These are phyloP conservation scores for Talaromyces adpressus DNA, from an alignment of 495 filamentous ascomycete genomes.

Conservation along the genomic window DNA sequence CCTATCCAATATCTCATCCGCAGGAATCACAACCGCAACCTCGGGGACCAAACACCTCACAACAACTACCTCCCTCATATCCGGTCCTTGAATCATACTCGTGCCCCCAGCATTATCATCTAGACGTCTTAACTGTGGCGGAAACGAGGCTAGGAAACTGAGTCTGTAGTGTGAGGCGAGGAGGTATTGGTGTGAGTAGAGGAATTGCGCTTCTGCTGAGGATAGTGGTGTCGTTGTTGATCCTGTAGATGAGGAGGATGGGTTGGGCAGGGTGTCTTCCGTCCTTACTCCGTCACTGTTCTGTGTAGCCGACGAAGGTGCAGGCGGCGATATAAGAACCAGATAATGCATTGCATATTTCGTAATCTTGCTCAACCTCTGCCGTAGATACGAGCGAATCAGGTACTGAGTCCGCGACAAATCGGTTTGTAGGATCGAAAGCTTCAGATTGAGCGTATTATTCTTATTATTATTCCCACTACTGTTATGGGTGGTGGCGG, in stretches of 20 bases:
- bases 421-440: conserved; percentile 95
- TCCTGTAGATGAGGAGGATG: conserved; percentile 25
- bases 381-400: conserved; percentile 73
- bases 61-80: conserved; percentile 76
- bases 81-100: conserved; percentile 86
- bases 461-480: background rate
- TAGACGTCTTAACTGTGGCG: conserved; percentile 63
- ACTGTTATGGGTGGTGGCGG: background rate
- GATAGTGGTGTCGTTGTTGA: conserved; percentile 50
- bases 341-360: conserved; percentile 39
- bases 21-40: conserved; percentile 46
- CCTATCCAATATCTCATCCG: conserved; percentile 50
- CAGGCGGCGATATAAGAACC: conserved; percentile 31
- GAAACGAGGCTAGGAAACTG: conserved; percentile 77
- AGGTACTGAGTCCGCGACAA: conserved; percentile 89
- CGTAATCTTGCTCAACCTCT: conserved; percentile 70
- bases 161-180: conserved; percentile 74
- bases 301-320: conserved; percentile 37
- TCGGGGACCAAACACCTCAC: conserved; percentile 59
- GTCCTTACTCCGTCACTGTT: background rate
- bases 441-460: conserved; percentile 76
- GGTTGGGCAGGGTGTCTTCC: conserved; percentile 17
- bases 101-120: conserved; percentile 87
- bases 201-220: conserved; percentile 64
- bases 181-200: conserved; percentile 72